Base-by-base conservation (phyloP, 192 early-diverging fungal genomes). In the Funneliformis geosporum region DNA sequence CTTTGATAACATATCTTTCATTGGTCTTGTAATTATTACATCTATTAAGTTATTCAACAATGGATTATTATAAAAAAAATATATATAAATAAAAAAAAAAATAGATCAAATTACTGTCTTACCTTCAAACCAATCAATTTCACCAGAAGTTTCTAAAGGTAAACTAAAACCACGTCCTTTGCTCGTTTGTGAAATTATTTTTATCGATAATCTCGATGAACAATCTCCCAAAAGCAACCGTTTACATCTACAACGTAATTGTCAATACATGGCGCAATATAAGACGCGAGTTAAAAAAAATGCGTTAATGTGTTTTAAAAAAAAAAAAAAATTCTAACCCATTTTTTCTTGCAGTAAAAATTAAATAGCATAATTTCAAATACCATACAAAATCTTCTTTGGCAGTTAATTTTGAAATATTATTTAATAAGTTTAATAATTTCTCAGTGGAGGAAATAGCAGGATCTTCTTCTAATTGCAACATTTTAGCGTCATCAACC, bases 131-230 rank as follows among this genome's bases (percentile, higher is more conserved):
- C 88, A 94, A 8, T 72, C 44, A 10, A 85, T 84, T 64, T 91
- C 89, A 9, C 88, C 78, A 0, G 90, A 88, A 8, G 93, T 90
- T 60, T 96, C 95, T 12, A 93, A 79, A 7, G 95, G 93, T 33
- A 97, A 80, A 38, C 89, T 91, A 75, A 91, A 93, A n/a, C 97
- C 97, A 43, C 94, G 92, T 12, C 97, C 97, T 72, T 93, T 91
- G 55, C 93, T 92, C 39, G 94, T 95, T 50, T 91, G 75, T 8
- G 94, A 83, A 50, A 98, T 90, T 28, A 92, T 89, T 71, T 90
- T 90, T 50, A 93, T 89, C 0, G 96, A 95, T 38, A 95, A 84
- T 39, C 93, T 88, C 4, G 95, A 96, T 9, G 91, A 89, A 43
- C 92, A 93, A 81, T 95, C 93, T 11, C 93, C 97, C 68, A 95